Conservation (phyloP, 2,329 filamentous ascomycete species). For the Penicillium sp. region DNA sequence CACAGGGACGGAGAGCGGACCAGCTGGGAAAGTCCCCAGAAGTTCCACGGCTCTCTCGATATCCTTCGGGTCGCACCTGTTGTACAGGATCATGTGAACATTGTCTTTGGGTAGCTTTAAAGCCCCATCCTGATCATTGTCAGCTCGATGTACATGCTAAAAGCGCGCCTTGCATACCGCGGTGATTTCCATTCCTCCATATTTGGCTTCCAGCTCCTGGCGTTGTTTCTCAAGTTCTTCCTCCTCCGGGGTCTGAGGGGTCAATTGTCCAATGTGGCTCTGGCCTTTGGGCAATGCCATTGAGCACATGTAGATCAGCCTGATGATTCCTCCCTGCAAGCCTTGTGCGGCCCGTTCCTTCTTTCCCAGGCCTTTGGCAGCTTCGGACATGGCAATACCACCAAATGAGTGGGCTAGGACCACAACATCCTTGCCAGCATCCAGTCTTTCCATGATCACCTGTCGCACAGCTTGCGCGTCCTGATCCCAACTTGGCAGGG, state of each 20-base stretch:
- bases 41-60: constrained; percentile 24
- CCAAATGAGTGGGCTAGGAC: constrained; percentile 36
- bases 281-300: constrained; percentile 29
- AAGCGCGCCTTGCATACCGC: constrained; percentile 12
- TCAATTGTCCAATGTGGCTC: constrained; percentile 24
- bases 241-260: constrained; percentile 26
- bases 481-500: constrained; percentile 25
- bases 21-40: constrained; percentile 25
- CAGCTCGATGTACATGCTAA: background rate
- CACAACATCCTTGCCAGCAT: constrained; percentile 32
- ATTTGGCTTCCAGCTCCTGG: constrained; percentile 16
- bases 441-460: constrained; percentile 22
- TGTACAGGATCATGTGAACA: constrained; percentile 25
- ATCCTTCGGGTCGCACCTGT: constrained; percentile 26
- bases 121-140: constrained; percentile 23
- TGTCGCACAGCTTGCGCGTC: constrained; percentile 28
- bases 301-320: constrained; percentile 32
- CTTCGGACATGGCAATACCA: constrained; percentile 33
- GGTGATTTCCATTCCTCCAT: constrained; percentile 18
- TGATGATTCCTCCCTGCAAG: constrained; percentile 16
- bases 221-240: constrained; percentile 20
- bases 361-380: constrained; percentile 31
- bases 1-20: constrained; percentile 26
- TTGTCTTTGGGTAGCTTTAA: constrained; percentile 18
- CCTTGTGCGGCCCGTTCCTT: constrained; percentile 20